Evolutionary conservation across 106 monocot species (phyloP), one percentile per base, ranked within the genome.

Genomic region (Allium sativum): DNA sequence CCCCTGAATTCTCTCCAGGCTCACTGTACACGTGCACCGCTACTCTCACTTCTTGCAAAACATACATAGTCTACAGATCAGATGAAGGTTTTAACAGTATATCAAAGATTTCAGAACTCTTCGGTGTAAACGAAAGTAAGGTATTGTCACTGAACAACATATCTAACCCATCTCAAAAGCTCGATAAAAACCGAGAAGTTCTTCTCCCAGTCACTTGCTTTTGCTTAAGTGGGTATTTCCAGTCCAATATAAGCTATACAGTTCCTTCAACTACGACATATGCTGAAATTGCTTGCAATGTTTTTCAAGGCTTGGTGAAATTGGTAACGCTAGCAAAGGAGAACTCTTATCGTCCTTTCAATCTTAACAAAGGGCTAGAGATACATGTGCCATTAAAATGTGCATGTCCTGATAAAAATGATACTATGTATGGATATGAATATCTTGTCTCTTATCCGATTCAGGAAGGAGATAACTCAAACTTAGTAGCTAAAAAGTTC

Each of bases 401-500:
- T 44, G 76, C 76, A 18, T 76, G 76, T 58, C 65, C 69, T 17
- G 65, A 70, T 59, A 13, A 4, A 14, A 58, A 58, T 45, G 52
- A 65, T 20, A 53, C 70, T 14, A 46, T 15, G 8, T 6, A 58
- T 40, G 70, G 64, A 2, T 12, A 65, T 41, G 20, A 46, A 42
- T 76, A 65, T 45, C 76, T 76, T 45, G 70, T 76, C 8, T 65
- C 76, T 16, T 76, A 76, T 31, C 76, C 76, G 7, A 17, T 76
- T 53, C 19, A 70, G 4, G 70, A 76, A 59, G 0, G 0, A 18
- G 70, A 70, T 21, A 43, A 20, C 5, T 2, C 31, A 5, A 5
- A 12, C 4, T 3, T 65, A 8, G 15, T 76, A n/a, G 57, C 65
- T 7, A 4, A 65, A 22, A 69, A 53, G 44, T 76, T 76, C 45